Conservation (phyloP, 176 grass and related monocot genomes). For the Cymbopogon citratus region DNA sequence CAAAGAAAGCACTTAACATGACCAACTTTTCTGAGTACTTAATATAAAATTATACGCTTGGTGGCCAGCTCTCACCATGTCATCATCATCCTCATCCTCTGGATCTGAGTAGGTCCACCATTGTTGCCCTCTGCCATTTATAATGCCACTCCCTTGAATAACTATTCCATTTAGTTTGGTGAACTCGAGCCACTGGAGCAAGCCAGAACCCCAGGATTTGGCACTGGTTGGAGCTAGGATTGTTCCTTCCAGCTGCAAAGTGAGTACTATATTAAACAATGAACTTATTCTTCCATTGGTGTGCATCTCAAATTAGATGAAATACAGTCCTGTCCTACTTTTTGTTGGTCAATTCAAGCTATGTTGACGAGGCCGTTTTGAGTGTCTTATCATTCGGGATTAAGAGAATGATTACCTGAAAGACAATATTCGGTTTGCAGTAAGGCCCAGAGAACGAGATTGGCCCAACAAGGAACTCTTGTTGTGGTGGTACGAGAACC, state of each 20-base stretch:
- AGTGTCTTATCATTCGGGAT: neutral
- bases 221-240: conserved; percentile 75
- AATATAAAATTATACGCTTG: neutral
- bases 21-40: conserved; percentile 32
- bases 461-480: conserved; percentile 84
- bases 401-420: conserved; percentile 65
- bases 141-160: conserved; percentile 79
- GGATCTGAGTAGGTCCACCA: conserved; percentile 75
- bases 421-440: conserved; percentile 89
- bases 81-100: conserved; percentile 46
- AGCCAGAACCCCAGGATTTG: conserved; percentile 65
- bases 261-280: neutral
- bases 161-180: conserved; percentile 84
- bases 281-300: neutral
- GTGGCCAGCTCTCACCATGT: conserved; percentile 48
- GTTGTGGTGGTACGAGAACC: conserved; percentile 57
- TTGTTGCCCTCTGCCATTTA: conserved; percentile 75
- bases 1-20: conserved; percentile 34
- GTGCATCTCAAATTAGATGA: neutral
- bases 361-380: neutral
- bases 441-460: conserved; percentile 93
- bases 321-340: neutral
- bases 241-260: conserved; percentile 74
- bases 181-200: conserved; percentile 94
- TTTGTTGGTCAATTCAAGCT: neutral